phyloP scores from a whole-genome alignment of 2,329 filamentous ascomycete species.

The Pestalotiopsis sp. region DNA sequence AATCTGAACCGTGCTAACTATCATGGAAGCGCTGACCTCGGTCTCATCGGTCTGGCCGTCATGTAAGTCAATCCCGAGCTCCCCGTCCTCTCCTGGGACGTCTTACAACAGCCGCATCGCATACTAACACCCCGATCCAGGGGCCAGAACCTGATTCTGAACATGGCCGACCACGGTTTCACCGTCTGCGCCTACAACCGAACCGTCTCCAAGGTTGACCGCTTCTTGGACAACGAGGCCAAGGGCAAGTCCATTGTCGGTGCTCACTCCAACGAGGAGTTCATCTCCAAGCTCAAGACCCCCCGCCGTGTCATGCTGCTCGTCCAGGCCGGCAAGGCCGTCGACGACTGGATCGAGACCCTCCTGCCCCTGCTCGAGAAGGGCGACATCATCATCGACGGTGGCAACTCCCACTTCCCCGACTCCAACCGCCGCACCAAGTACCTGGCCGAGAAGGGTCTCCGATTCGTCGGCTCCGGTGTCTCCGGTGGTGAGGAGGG shows the following conservation, averaged over 20 bases:
- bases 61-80: constrained; percentile 59
- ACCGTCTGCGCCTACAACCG: constrained; percentile 98
- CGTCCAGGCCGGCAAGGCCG: constrained; percentile 96
- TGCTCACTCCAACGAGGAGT: constrained; percentile 92
- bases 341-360: constrained; percentile 98
- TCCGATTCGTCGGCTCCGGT: constrained; percentile 95
- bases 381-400: constrained; percentile 99
- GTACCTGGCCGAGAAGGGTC: constrained; percentile 84
- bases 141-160: constrained; percentile 87
- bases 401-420: constrained; percentile 98
- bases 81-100: background rate
- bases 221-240: constrained; percentile 87
- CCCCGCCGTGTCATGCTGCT: constrained; percentile 98
- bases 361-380: constrained; percentile 81
- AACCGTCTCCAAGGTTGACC: constrained; percentile 97
- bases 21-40: constrained; percentile 77
- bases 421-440: constrained; percentile 96
- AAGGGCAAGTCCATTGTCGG: constrained; percentile 96
- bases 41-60: constrained; percentile 90
- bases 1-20: constrained; percentile 55
- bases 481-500: constrained; percentile 99
- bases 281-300: constrained; percentile 94
- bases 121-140: constrained; percentile 33
- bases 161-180: constrained; percentile 90
- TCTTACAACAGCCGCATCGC: background rate